Conservation (phyloP, 2,329 filamentous ascomycete genomes). For the Cladophialophora chaetospira region DNA sequence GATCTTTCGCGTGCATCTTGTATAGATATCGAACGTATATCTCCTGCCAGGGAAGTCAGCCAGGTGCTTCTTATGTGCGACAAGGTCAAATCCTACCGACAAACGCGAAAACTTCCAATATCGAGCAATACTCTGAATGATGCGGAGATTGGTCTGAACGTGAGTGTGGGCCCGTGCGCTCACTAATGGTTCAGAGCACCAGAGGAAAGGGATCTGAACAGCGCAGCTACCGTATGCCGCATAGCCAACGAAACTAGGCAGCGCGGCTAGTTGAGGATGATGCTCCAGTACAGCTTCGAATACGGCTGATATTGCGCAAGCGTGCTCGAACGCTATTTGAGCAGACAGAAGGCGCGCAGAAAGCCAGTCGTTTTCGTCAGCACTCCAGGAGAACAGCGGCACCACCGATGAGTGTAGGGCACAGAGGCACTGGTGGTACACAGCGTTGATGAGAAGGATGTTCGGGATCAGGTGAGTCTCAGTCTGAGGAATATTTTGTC, state of each 20-base stretch:
- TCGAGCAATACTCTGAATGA: constrained; percentile 2
- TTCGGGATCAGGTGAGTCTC: neutral
- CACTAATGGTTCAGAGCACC: constrained; percentile 11
- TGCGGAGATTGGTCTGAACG: constrained; percentile 7
- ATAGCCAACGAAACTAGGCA: constrained; percentile 9
- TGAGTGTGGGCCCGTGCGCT: neutral
- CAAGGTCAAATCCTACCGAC: too few relatives aligned
- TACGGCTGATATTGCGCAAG: constrained; percentile 3
- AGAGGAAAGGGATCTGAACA: constrained; percentile 17
- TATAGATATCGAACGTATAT: constrained; percentile 10
- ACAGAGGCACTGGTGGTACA: constrained; percentile 16
- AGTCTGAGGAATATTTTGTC: neutral
- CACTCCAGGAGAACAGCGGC: constrained; percentile 17
- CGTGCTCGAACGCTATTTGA: constrained; percentile 17
- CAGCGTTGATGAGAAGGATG: constrained; percentile 8
- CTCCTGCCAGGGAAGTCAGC: too few relatives aligned
- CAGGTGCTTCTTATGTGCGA: too few relatives aligned
- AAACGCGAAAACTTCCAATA: constrained; percentile 17
- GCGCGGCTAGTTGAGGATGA: neutral
- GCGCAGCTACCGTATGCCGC: constrained; percentile 15
- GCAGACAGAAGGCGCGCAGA: constrained; percentile 8
- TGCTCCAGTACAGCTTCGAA: neutral
- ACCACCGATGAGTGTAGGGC: constrained; percentile 17
- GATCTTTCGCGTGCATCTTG: constrained; percentile 4
- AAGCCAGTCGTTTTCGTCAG: neutral